Base-by-base conservation (phyloP, 768 basidiomycete species). In the Tulasnella sp. region DNA sequence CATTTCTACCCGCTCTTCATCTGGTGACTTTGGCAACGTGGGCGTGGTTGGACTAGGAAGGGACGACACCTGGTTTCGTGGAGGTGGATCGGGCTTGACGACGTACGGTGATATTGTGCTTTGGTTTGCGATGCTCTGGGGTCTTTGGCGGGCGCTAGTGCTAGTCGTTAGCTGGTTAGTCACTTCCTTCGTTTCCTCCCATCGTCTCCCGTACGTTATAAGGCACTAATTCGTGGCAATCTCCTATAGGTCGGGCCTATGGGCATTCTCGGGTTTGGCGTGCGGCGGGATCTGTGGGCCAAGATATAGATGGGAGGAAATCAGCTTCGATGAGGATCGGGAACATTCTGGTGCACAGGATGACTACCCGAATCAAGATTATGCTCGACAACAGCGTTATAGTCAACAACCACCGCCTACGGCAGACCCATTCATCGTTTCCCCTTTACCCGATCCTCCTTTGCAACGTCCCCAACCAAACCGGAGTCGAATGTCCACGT, bases 211-310 rank as follows among this genome's bases (percentile, higher is more conserved):
- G n/a, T n/a, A n/a, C n/a, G n/a, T n/a, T n/a, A n/a, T n/a, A n/a
- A n/a, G n/a, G n/a, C n/a, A n/a, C n/a, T n/a, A n/a, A n/a, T n/a
- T n/a, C n/a, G n/a, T n/a, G n/a, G n/a, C n/a, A n/a, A n/a, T n/a
- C n/a, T n/a, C 5, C 15, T 38, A 15, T 38, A 88, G 87, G 80
- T 69, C 87, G 51, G 85, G 84, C 49, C 76, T 94, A 17, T 92
- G 88, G 88, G 67, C 85, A 54, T 72, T 87, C 65, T 87, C 85
- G 49, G 86, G 83, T 45, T 79, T 87, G 60, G 80, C 80, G 60
- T 86, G 85, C 49, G 88, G 81, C 51, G 88, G 89, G n/a, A 68
- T 91, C 15, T 88, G 87, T 69, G 89, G 89, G 45, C 89, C 89
- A 9, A 81, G 86, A 13, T 81, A 83, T 66, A 77, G 84, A 63